These are phyloP conservation scores for Kwoniella shandongensis DNA, from an alignment of 768 basidiomycete species.

Conservation along the genomic window DNA sequence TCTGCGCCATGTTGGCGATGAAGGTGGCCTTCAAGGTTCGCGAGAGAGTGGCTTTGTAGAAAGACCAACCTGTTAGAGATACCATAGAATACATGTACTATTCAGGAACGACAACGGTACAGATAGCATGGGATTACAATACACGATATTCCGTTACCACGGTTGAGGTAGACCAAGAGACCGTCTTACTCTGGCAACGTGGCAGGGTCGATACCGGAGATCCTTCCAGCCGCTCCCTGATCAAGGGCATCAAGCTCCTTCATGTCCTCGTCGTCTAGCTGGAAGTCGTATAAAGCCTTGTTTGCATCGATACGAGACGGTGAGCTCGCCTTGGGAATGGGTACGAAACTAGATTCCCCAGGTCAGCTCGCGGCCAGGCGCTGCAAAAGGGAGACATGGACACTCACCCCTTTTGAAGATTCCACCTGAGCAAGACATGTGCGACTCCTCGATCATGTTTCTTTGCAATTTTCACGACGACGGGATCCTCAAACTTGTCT, in stretches of 20 bases:
- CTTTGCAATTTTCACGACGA: constrained; percentile 32
- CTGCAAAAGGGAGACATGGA: background rate
- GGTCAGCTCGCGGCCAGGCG: background rate
- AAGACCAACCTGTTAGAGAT: too few species aligned
- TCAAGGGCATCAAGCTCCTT: constrained; percentile 17
- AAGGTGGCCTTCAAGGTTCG: constrained; percentile 11
- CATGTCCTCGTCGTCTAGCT: constrained; percentile 25
- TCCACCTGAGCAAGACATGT: constrained; percentile 58
- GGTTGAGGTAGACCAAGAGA: background rate
- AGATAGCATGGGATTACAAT: background rate
- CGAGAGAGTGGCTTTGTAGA: constrained; percentile 6
- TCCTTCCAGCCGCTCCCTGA: constrained; percentile 17
- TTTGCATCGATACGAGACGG: constrained; percentile 14
- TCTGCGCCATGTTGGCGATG: constrained; percentile 14
- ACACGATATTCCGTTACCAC: background rate
- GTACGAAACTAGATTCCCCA: constrained; percentile 9
- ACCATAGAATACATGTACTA: too few species aligned
- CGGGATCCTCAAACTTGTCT: constrained; percentile 36
- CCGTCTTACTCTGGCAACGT: constrained; percentile 12
- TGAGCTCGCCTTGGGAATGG: constrained; percentile 19
- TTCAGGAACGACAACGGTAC: too few species aligned
- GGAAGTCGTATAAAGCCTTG: constrained; percentile 22
- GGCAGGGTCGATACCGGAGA: constrained; percentile 19
- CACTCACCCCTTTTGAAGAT: constrained; percentile 57
- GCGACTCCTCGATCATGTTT: constrained; percentile 51